Percentiles rank a stretch among this genome's conserved stretches.
These are phyloP conservation scores for Apiospora marii DNA, from an alignment of 2,329 filamentous ascomycete genomes.

Conservation along the genomic window DNA sequence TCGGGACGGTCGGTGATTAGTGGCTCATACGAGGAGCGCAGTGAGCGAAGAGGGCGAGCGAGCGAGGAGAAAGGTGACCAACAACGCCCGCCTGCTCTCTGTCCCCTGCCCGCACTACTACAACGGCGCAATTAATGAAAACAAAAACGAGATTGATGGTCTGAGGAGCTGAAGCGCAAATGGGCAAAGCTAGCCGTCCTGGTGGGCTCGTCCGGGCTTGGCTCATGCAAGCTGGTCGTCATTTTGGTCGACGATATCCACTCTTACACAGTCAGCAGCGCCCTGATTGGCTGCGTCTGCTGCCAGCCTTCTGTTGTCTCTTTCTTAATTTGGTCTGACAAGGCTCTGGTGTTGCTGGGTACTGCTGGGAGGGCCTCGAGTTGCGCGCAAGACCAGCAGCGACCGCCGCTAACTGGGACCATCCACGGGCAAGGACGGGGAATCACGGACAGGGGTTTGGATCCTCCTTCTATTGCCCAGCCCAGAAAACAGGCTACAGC, in stretches of 20 bases:
- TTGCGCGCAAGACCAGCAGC: background rate
- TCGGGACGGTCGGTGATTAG: slow-evolving; percentile 7
- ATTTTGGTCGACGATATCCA: background rate
- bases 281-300: background rate
- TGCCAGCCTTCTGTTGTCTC: slow-evolving; percentile 6
- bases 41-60: background rate
- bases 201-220: background rate
- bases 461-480: background rate
- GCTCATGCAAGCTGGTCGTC: slow-evolving; percentile 14
- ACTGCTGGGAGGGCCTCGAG: background rate
- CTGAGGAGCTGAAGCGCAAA: slow-evolving; percentile 2
- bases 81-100: too few species aligned
- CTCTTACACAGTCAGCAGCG: background rate
- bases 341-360: background rate
- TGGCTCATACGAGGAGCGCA: background rate
- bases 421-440: slow-evolving; percentile 1
- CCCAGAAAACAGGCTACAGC: background rate
- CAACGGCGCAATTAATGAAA: background rate
- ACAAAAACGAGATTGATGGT: background rate
- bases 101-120: background rate
- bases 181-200: background rate
- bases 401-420: background rate
- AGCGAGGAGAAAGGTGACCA: too few species aligned
- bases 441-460: background rate
- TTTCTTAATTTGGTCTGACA: slow-evolving; percentile 14